Evolutionary conservation across 768 basidiomycete genomes (phyloP).

Genomic region (Termitomyces sp.): DNA sequence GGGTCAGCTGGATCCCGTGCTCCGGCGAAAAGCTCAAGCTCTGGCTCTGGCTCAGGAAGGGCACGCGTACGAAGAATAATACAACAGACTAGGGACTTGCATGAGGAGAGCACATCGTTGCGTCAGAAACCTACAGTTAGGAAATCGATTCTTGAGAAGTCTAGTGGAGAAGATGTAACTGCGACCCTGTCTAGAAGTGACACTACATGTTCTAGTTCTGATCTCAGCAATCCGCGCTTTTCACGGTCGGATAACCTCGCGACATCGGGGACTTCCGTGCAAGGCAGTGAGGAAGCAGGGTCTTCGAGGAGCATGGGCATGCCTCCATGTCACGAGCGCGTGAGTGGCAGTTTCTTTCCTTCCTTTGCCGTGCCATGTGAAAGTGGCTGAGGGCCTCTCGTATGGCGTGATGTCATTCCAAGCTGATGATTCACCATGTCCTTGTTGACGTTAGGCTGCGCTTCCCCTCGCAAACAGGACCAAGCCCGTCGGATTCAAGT

Average conservation of each 20-base stretch:
- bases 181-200: not conserved
- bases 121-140: slow-evolving; percentile 3
- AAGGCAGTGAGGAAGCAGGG: not conserved
- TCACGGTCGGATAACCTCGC: slow-evolving; percentile 2
- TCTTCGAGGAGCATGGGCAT: not conserved
- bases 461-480: slow-evolving; percentile 29
- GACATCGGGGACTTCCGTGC: slow-evolving; percentile 6
- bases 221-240: not conserved
- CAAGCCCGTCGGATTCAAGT: slow-evolving; percentile 47
- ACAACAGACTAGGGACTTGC: not conserved
- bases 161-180: not conserved
- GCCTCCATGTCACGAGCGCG: slow-evolving; percentile 8
- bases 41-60: slow-evolving; percentile 2
- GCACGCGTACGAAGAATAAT: not conserved
- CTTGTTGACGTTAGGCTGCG: slow-evolving; percentile 4
- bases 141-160: not conserved
- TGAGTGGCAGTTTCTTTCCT: slow-evolving; percentile 7
- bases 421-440: slow-evolving; percentile 1
- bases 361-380: slow-evolving; percentile 9
- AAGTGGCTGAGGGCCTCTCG: not conserved
- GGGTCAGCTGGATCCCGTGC: not conserved
- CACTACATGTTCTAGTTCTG: slow-evolving; percentile 3
- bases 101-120: not conserved
- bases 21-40: slow-evolving; percentile 8
- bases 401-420: slow-evolving; percentile 5